Conservation (phyloP, 2,329 filamentous ascomycete genomes). For the Endocalyx cinctus region DNA sequence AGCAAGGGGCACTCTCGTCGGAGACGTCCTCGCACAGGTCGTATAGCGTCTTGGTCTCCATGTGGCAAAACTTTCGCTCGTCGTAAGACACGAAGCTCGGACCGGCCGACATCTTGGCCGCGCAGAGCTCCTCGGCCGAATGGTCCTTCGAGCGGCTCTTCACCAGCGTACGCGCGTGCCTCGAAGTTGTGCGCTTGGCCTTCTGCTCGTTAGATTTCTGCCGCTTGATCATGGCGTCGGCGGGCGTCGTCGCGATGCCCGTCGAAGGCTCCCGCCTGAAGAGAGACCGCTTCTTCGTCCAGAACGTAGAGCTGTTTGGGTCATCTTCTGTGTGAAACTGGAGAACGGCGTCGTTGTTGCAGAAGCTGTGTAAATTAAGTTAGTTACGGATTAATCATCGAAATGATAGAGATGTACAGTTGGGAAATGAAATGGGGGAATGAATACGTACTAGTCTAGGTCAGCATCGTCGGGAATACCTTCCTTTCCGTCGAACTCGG, state of each 20-base stretch:
- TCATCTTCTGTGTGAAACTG: constrained; percentile 1
- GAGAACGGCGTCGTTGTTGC: constrained; percentile 1
- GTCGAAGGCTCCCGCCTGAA: constrained; percentile 1
- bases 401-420: background rate
- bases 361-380: constrained; percentile 1
- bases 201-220: background rate
- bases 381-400: background rate
- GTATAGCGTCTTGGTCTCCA: constrained; percentile 13
- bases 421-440: background rate
- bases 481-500: background rate
- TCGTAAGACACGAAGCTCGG: constrained; percentile 11
- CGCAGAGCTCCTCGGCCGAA: constrained; percentile 11
- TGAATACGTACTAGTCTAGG: background rate
- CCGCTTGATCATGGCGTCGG: constrained; percentile 2
- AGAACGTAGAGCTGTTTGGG: background rate
- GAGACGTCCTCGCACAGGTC: constrained; percentile 7
- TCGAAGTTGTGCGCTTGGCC: constrained; percentile 1
- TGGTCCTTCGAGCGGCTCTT: constrained; percentile 7
- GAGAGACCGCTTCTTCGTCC: background rate
- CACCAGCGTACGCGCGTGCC: constrained; percentile 4
- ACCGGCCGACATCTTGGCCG: background rate
- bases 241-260: constrained; percentile 1
- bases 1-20: constrained; percentile 7
- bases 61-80: constrained; percentile 15
- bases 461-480: background rate